These are phyloP conservation scores for Hondaea fermentalgiana DNA, from an alignment of 108 stramenopile species.

Conservation along the genomic window DNA sequence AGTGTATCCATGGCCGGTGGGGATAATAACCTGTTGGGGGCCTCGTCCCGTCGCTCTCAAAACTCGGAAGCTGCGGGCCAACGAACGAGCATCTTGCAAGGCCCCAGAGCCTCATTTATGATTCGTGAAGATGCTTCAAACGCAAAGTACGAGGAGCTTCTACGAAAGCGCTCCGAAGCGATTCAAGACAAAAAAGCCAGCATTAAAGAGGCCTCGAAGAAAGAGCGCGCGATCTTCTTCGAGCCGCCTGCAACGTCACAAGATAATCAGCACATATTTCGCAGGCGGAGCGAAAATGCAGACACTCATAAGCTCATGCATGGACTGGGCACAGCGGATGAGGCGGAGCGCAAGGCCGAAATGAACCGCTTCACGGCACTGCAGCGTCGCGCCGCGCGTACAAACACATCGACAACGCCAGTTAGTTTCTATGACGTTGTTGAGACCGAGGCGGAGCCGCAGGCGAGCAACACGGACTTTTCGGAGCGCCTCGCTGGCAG, in stretches of 20 bases:
- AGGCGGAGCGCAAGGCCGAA: neutral
- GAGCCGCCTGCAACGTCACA: neutral
- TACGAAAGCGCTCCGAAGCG: neutral
- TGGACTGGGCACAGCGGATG: neutral
- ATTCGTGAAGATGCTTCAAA: neutral
- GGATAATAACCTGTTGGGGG: neutral
- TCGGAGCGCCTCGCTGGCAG: neutral
- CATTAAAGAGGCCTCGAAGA: neutral
- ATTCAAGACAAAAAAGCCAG: neutral
- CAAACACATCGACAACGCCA: neutral
- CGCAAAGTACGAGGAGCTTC: neutral
- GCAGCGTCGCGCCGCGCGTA: neutral
- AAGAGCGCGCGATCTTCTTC: neutral
- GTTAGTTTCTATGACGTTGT: neutral
- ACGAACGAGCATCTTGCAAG: neutral
- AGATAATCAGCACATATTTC: too few relatives aligned
- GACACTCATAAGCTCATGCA: too few relatives aligned
- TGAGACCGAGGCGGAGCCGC: neutral
- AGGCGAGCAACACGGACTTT: neutral
- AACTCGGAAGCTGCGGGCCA: neutral
- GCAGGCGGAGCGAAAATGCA: too few relatives aligned
- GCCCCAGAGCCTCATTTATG: neutral
- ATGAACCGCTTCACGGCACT: conserved; percentile 5
- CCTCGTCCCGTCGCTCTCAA: neutral
- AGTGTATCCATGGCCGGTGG: too few relatives aligned